These are phyloP conservation scores for Bisporella sp. DNA, from an alignment of 2,329 filamentous ascomycete species.

Conservation along the genomic window DNA sequence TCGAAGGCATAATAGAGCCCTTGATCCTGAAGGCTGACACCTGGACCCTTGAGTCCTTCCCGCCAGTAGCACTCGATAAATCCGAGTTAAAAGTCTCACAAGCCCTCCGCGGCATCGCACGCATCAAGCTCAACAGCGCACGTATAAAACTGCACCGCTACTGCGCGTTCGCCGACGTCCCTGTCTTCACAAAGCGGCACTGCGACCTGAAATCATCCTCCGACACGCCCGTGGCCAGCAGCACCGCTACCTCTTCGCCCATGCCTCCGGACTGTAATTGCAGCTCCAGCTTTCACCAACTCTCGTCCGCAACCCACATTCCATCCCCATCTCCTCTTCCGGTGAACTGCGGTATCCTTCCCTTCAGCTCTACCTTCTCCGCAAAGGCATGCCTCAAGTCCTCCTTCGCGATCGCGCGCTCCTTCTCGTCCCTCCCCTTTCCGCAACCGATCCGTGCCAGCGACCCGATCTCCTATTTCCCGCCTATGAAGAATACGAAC, in stretches of 20 bases:
- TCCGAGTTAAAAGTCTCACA: slow-evolving; percentile 35
- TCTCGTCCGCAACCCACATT: slow-evolving; percentile 3
- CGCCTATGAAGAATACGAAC: not conserved
- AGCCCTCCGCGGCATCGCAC: slow-evolving; percentile 38
- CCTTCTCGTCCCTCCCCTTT: slow-evolving; percentile 39
- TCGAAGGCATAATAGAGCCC: slow-evolving; percentile 19
- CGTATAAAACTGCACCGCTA: slow-evolving; percentile 46
- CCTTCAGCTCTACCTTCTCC: slow-evolving; percentile 40
- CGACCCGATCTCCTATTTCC: slow-evolving; percentile 6
- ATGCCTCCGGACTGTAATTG: slow-evolving; percentile 10
- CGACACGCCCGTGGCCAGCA: not conserved
- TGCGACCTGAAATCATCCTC: slow-evolving; percentile 35
- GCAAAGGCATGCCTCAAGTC: slow-evolving; percentile 42
- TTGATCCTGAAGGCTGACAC: slow-evolving; percentile 16
- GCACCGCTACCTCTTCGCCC: not conserved
- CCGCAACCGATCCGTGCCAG: slow-evolving; percentile 22
- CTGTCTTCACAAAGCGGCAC: slow-evolving; percentile 41
- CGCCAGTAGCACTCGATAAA: slow-evolving; percentile 29
- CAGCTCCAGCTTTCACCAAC: slow-evolving; percentile 12
- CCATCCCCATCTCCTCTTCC: not conserved
- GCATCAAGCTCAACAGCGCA: slow-evolving; percentile 41
- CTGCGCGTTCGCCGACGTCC: slow-evolving; percentile 42
- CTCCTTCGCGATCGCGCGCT: slow-evolving; percentile 39
- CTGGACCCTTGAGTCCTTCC: slow-evolving; percentile 15
- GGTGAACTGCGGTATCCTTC: slow-evolving; percentile 24